Base-by-base conservation (phyloP, 2,329 filamentous ascomycete genomes). In the Fusarium bactridioides region DNA sequence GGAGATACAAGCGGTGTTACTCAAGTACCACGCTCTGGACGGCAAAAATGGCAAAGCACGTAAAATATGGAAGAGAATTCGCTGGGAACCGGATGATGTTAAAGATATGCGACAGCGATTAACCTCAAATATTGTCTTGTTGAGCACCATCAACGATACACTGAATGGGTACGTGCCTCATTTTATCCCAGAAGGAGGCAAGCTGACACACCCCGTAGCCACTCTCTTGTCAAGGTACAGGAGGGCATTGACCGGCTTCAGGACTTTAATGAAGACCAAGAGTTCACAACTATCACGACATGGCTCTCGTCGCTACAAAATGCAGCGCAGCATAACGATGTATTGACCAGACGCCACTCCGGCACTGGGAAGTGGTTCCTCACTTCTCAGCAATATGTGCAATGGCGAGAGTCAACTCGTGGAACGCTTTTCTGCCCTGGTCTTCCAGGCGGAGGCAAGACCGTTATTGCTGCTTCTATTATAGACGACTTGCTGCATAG, bases 171-270 rank as follows among this genome's bases (percentile, higher is more conserved):
- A 50, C 21, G 29, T 48, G 45, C 7, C 25, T 7, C 25, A 10
- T 25, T 2, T 10, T 4, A 13, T 19, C 23, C 23, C 4, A 3
- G 23, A 27, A 27, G 7, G 15, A 27, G 9, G 0, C 11, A 15
- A 7, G 2, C 44, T 47, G 25, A 47, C 25, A 10, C 3, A 15
- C 5, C 12, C 19, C 19, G 12, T 4, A 47, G 44, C 5, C 25
- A 47, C 25, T 47, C 44, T 15, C 44, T 47, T 10, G 44, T 7
- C 21, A 33, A 23, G 29, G 45, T 23, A n/a, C 21, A 31, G 1
- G 21, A 50, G 21, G 29, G 45, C 1, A 50, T 50, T 4, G 10
- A 50, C 18, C 9, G 29, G 29, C 21, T 31, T 33, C 27, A 50
- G 2, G 21, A 29, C 15, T 33, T 31, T 16, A 29, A 50, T 10